phyloP scores from a whole-genome alignment of 148 eudicot genomes.

The Drosera capensis region DNA sequence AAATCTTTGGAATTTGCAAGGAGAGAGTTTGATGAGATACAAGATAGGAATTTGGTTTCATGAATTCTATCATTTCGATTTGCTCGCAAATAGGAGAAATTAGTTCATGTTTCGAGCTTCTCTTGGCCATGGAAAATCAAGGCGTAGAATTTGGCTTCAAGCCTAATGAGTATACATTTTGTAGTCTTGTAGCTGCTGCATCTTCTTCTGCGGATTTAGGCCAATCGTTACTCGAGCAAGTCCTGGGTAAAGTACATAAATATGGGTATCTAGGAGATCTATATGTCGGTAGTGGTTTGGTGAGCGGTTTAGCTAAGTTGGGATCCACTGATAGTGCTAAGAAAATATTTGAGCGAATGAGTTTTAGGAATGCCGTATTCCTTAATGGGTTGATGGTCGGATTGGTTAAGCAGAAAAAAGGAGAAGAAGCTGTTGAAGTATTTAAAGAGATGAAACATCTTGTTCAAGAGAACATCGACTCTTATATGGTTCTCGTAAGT shows the following conservation, averaged over 20 bases:
- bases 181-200: constrained; percentile 56
- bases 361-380: constrained; percentile 50
- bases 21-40: constrained; percentile 42
- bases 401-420: constrained; percentile 47
- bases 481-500: constrained; percentile 58
- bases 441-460: constrained; percentile 37
- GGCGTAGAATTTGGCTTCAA: constrained; percentile 17
- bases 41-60: constrained; percentile 27
- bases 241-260: constrained; percentile 34
- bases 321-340: constrained; percentile 38
- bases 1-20: constrained; percentile 23
- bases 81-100: constrained; percentile 43
- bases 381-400: constrained; percentile 75
- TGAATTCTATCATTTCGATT: constrained; percentile 75
- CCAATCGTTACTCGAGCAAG: constrained; percentile 33
- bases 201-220: constrained; percentile 18
- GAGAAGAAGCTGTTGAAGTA: constrained; percentile 42
- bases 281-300: constrained; percentile 75
- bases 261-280: constrained; percentile 48
- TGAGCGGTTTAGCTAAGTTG: constrained; percentile 53
- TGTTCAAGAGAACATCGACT: constrained; percentile 37
- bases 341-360: constrained; percentile 43
- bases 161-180: constrained; percentile 53
- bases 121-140: constrained; percentile 44
- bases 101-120: constrained; percentile 32